These are phyloP conservation scores for Nannochloris sp. DNA, from an alignment of 139 green algal species.

Conservation along the genomic window DNA sequence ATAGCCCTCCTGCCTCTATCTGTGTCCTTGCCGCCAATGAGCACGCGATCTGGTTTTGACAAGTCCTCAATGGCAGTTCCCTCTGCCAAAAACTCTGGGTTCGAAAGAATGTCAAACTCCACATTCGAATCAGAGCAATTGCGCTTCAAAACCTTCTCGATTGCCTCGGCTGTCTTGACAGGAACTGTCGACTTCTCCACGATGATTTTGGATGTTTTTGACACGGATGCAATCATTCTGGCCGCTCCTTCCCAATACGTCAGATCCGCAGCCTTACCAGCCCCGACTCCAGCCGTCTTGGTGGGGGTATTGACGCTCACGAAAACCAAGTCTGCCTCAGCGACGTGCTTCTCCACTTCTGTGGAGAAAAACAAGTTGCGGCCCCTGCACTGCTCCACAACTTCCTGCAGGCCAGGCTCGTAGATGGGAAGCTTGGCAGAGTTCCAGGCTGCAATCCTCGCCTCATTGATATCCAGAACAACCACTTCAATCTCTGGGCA, in stretches of 20 bases:
- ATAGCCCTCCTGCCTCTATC: conserved; percentile 60
- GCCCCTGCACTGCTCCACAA: conserved; percentile 69
- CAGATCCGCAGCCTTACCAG: conserved; percentile 93
- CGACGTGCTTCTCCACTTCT: conserved; percentile 86
- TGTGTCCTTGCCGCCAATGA: conserved; percentile 81
- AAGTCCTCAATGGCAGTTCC: conserved; percentile 80
- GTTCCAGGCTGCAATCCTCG: conserved; percentile 89
- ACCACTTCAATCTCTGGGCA: conserved; percentile 91
- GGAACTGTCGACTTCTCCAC: conserved; percentile 99
- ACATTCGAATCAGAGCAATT: conserved; percentile 66
- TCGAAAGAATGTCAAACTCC: conserved; percentile 94
- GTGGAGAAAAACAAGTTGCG: conserved; percentile 97
- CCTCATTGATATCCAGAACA: conserved; percentile 87
- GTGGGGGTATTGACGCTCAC: conserved; percentile 98
- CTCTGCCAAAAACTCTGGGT: conserved; percentile 84
- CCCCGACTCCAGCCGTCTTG: conserved; percentile 92
- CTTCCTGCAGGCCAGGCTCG: conserved; percentile 91
- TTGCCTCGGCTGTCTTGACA: conserved; percentile 98
- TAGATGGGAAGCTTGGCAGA: conserved; percentile 96
- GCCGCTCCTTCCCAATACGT: conserved; percentile 99
- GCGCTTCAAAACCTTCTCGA: conserved; percentile 82
- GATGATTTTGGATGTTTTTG: conserved; percentile 87
- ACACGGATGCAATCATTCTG: conserved; percentile 80
- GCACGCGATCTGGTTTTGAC: conserved; percentile 60
- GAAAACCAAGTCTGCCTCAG: conserved; percentile 94